Percentiles rank a stretch among this genome's conserved stretches.
phyloP scores from a whole-genome alignment of 768 basidiomycete genomes.

The Cantharellus cinnabarinus region DNA sequence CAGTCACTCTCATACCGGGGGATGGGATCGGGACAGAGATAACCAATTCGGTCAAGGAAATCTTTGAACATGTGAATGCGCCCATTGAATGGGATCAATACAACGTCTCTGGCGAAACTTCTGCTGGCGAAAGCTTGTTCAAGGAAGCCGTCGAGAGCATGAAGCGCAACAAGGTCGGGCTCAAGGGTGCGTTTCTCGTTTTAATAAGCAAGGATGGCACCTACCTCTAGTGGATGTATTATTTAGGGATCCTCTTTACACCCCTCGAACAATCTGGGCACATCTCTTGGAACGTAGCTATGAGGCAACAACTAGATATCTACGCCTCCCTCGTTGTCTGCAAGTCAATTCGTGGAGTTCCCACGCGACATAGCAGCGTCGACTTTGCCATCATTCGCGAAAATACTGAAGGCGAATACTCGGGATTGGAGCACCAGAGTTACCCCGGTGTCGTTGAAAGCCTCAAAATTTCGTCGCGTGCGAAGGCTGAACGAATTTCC shows the following conservation, averaged over 20 bases:
- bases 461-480: constrained; percentile 88
- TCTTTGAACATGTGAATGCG: constrained; percentile 91
- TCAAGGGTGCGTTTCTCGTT: constrained; percentile 54
- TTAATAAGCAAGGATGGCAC: background rate
- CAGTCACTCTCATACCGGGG: constrained; percentile 70
- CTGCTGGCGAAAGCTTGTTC: constrained; percentile 85
- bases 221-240: background rate
- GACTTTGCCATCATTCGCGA: constrained; percentile 99
- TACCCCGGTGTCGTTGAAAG: constrained; percentile 97
- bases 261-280: constrained; percentile 91
- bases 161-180: constrained; percentile 90
- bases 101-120: constrained; percentile 90
- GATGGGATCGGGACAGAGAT: constrained; percentile 97
- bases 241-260: constrained; percentile 90
- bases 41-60: constrained; percentile 96
- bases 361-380: constrained; percentile 89
- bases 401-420: constrained; percentile 99
- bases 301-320: constrained; percentile 98
- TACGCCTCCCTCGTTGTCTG: constrained; percentile 97
- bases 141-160: constrained; percentile 95
- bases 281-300: constrained; percentile 99
- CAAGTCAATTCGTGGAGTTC: constrained; percentile 91
- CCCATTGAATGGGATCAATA: constrained; percentile 99
- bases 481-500: constrained; percentile 89
- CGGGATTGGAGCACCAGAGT: constrained; percentile 92